These are phyloP conservation scores for Thalassiosira pacifica DNA, from an alignment of 352 stramenopile genomes.

Conservation along the genomic window DNA sequence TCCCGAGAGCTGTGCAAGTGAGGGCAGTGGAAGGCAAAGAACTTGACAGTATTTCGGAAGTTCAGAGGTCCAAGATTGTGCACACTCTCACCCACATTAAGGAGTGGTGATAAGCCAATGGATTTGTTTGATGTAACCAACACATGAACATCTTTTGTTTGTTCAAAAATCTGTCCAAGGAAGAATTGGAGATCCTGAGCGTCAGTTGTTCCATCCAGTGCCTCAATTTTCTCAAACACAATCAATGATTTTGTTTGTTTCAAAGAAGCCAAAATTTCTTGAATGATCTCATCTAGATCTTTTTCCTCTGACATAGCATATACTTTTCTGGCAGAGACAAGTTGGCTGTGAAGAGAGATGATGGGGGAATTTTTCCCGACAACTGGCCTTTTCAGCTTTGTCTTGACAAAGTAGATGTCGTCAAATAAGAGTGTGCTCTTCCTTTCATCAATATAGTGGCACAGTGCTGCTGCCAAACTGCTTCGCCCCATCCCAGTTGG, in stretches of 20 bases:
- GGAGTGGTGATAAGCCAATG: conserved; percentile 56
- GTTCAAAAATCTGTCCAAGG: conserved; percentile 74
- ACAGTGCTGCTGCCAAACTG: conserved; percentile 77
- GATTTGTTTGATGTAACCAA: conserved; percentile 63
- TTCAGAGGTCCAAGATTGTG: conserved; percentile 74
- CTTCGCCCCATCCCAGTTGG: conserved; percentile 79
- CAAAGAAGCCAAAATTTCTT: conserved; percentile 68
- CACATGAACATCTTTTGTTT: conserved; percentile 79
- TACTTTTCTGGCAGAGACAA: conserved; percentile 55
- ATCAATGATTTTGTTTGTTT: conserved; percentile 74
- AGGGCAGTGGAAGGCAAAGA: conserved; percentile 86
- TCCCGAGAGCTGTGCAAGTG: conserved; percentile 83
- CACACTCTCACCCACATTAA: conserved; percentile 74
- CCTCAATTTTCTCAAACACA: conserved; percentile 82
- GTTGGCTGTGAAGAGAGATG: conserved; percentile 66
- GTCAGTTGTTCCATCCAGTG: conserved; percentile 73
- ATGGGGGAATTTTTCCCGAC: conserved; percentile 59
- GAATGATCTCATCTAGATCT: conserved; percentile 69
- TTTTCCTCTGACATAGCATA: conserved; percentile 42
- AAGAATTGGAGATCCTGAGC: conserved; percentile 77
- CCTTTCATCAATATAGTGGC: conserved; percentile 86
- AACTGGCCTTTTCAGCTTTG: conserved; percentile 52
- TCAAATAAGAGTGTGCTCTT: conserved; percentile 80
- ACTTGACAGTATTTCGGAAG: conserved; percentile 75
- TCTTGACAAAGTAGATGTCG: conserved; percentile 78